Conservation (phyloP, 257 asterid species). For the Datura wrightii region DNA sequence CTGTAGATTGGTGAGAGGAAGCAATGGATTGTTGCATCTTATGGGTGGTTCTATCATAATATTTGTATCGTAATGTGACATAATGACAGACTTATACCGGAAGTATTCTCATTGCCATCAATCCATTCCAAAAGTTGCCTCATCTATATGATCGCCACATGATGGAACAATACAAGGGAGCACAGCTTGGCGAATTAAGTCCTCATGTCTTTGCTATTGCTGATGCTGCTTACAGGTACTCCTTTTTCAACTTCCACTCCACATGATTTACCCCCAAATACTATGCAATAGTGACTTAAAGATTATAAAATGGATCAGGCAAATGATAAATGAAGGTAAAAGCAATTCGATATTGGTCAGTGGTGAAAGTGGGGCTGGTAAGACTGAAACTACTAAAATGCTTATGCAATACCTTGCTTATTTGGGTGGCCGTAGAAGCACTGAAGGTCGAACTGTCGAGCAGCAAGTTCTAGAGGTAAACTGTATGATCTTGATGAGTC, state of each 20-base stretch:
- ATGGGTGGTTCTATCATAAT: not conserved
- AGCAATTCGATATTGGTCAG: slow-evolving; percentile 42
- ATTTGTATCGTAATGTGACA: not conserved
- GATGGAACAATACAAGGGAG: slow-evolving; percentile 44
- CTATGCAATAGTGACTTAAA: not conserved
- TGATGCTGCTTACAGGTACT: slow-evolving; percentile 39
- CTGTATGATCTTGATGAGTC: not conserved
- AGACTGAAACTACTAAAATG: slow-evolving; percentile 43
- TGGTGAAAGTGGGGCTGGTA: slow-evolving; percentile 47
- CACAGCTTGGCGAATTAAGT: slow-evolving; percentile 36
- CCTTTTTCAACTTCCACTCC: slow-evolving; percentile 20
- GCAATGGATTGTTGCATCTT: not conserved
- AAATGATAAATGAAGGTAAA: slow-evolving; percentile 40
- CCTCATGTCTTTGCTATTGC: slow-evolving; percentile 43
- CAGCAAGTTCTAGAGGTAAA: slow-evolving; percentile 40
- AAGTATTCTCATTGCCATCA: slow-evolving; percentile 41
- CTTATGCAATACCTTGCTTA: slow-evolving; percentile 42
- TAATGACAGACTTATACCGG: slow-evolving; percentile 42
- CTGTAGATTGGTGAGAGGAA: slow-evolving; percentile 13
- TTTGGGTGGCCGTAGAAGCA: slow-evolving; percentile 40
- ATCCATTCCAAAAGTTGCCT: slow-evolving; percentile 42
- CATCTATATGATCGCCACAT: slow-evolving; percentile 38
- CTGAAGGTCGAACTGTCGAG: slow-evolving; percentile 42
- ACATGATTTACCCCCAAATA: not conserved
- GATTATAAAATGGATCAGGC: slow-evolving; percentile 27